phyloP scores from a whole-genome alignment of 108 stramenopile genomes.

The Aureococcus anophagefferens region DNA sequence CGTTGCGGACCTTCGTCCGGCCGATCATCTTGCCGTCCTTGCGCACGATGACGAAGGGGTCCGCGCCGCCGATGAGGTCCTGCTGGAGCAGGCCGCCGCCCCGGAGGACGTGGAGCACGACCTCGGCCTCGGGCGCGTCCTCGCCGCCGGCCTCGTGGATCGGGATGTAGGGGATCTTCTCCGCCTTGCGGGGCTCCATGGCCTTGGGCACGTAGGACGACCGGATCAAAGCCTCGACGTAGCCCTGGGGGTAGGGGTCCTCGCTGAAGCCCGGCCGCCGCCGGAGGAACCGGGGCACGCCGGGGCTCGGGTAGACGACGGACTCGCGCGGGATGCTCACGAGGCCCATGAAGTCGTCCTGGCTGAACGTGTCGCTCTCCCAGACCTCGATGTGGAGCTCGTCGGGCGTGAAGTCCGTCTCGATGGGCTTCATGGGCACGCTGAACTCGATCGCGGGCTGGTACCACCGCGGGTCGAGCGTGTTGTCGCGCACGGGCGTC shows the following conservation, averaged over 20 bases:
- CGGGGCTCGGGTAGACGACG: background rate
- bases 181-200: background rate
- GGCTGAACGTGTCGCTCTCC: background rate
- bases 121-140: background rate
- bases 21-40: constrained; percentile 6
- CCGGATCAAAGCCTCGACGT: background rate
- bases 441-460: background rate
- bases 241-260: background rate
- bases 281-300: background rate
- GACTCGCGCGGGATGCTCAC: background rate
- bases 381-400: background rate
- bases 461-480: constrained; percentile 10
- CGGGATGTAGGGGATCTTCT: background rate
- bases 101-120: background rate
- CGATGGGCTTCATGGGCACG: background rate
- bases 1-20: background rate
- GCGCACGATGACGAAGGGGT: constrained; percentile 10
- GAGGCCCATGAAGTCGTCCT: background rate
- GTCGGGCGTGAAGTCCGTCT: background rate
- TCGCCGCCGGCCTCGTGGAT: background rate
- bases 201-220: background rate
- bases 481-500: constrained; percentile 2
- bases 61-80: constrained; percentile 6
- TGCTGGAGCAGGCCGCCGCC: background rate
- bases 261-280: background rate